Evolutionary conservation across 73 alveolate genomes (phyloP), one percentile per base, ranked within the genome.

Genomic region (Tetrahymena malaccensis): DNA sequence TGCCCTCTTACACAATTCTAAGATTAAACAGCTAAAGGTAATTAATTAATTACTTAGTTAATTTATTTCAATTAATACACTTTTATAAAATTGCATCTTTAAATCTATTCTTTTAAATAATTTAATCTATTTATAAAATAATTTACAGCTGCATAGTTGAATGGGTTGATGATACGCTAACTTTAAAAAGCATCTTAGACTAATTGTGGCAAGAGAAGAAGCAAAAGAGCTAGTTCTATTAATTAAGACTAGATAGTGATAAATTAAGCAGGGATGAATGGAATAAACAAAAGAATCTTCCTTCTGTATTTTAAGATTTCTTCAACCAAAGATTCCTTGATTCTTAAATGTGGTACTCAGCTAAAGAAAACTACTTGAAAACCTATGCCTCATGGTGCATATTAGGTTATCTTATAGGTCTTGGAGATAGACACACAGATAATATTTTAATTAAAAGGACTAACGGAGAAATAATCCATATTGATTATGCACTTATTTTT

Each of bases 361-460:
- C 99, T 4, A 97, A 98, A 95, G 95, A 95, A 55, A 97, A 96
- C 43, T 99, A 98, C 96, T 97, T 98, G 21, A 97, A 98, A 84
- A 96, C 99, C 16, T 96, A 98, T 34, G 99, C 99, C 33, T 96
- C 97, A 43, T 99, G 99, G 99, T 97, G 99, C 19, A 98, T 98
- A 97, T 95, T 98, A 35, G 98, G 99, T 33, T 98, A 96, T 96
- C 96, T 98, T 10, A 98, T 98, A 22, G 99, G 99, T 8, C 96
- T 99, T 43, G 99, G 99, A 17, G 99, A 99, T 96, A 97, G 99
- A 94, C 99, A 99, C 94, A 97, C 98, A 21, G 99, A 98, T 57
- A 99, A 99, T 97, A 99, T 99, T 37, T 94, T 99, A 94, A 96
- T 98, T 21, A 98, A 97, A 94, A 58, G 94, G 70, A 93, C 37